A percentile compares a stretch with the other conserved stretches of the same genome.
phyloP scores from a whole-genome alignment of 495 filamentous ascomycete genomes.

The Amniculicola lignicola region DNA sequence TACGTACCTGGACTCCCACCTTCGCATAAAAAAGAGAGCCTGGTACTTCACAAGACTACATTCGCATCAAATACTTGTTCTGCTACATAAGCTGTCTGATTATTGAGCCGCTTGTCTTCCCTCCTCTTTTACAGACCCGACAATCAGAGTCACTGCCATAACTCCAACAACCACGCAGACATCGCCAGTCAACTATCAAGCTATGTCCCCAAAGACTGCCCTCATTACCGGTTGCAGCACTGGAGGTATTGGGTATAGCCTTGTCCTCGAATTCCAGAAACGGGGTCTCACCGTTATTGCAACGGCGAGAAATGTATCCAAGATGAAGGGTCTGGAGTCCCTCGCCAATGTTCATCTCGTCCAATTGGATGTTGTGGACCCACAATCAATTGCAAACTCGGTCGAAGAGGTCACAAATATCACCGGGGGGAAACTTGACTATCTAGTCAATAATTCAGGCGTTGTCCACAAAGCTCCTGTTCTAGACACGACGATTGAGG shows the following conservation, averaged over 20 bases:
- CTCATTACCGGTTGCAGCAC: conserved; percentile 51
- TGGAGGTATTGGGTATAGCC: conserved; percentile 47
- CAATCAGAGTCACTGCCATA: no score
- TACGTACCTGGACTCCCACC: no score
- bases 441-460: conserved; percentile 29
- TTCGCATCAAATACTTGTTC: no score
- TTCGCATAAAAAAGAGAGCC: no score
- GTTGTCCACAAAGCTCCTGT: not conserved
- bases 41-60: no score
- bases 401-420: not conserved
- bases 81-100: no score
- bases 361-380: conserved; percentile 7
- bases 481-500: conserved; percentile 14
- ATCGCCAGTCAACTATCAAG: no score
- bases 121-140: no score
- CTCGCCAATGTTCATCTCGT: conserved; percentile 8
- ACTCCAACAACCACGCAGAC: no score
- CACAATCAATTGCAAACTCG: not conserved
- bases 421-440: conserved; percentile 20
- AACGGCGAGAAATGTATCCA: conserved; percentile 42
- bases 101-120: no score
- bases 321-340: conserved; percentile 29
- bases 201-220: conserved; percentile 20
- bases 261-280: conserved; percentile 44
- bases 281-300: conserved; percentile 46